A percentile compares a stretch with the other conserved stretches of the same genome.
Evolutionary conservation across 371 early-diverging fungal species (phyloP).

Genomic region (Actinomucor elegans): DNA sequence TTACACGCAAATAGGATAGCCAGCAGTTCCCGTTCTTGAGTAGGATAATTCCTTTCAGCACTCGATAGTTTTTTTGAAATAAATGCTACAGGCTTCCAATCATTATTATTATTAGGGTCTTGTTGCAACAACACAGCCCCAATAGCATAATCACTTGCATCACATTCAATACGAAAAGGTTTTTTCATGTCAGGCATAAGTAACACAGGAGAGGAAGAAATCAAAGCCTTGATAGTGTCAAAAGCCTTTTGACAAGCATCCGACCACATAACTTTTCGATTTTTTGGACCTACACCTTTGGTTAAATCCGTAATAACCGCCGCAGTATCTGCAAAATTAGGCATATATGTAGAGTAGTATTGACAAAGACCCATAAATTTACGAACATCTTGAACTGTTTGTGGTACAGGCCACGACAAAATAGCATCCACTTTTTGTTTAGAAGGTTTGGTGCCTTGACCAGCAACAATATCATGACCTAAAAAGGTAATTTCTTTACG

Average conservation of each 20-base stretch:
- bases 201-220: slow-evolving; percentile 14
- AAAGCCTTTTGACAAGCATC: background rate
- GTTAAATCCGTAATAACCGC: slow-evolving; percentile 40
- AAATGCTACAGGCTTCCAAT: no score
- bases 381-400: slow-evolving; percentile 31
- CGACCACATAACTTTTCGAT: slow-evolving; percentile 5
- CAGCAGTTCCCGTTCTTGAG: no score
- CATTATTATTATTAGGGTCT: no score
- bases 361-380: slow-evolving; percentile 29
- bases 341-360: slow-evolving; percentile 33
- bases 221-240: slow-evolving; percentile 6
- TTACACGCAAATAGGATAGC: no score
- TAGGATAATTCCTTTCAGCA: no score
- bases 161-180: slow-evolving; percentile 12
- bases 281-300: slow-evolving; percentile 9
- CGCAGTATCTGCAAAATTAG: slow-evolving; percentile 30
- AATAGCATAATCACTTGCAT: no score
- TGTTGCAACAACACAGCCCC: no score
- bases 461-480: slow-evolving; percentile 40
- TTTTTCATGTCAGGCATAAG: slow-evolving; percentile 15
- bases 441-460: slow-evolving; percentile 26
- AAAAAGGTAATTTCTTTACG: slow-evolving; percentile 36
- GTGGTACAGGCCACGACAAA: slow-evolving; percentile 32
- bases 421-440: slow-evolving; percentile 26
- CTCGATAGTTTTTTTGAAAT: no score